Base-by-base conservation (phyloP, 352 stramenopile genomes). In the Peronospora belbahrii region DNA sequence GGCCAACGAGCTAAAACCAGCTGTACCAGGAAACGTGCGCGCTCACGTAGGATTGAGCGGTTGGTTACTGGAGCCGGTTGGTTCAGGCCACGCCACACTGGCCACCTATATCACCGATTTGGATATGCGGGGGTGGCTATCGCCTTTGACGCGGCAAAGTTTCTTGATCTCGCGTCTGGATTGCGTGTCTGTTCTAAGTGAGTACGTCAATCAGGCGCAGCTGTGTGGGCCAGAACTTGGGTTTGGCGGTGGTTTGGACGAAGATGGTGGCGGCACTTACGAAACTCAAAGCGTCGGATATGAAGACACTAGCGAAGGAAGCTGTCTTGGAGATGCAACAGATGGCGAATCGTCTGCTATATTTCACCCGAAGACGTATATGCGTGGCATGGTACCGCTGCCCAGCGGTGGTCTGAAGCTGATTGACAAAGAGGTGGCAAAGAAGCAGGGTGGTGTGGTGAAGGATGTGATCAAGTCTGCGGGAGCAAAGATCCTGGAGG, bases 391-490 rank as follows among this genome's bases (percentile, higher is more conserved):
- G 77, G 67, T 81, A 56, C 74, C 74, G 25, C 48, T 88, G 17
- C 74, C 77, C 2, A 83, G 71, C 3, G 81, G 81, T 42, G 81
- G 77, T 0, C 44, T 92, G 5, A 92, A 92, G 52, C 52, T 92
- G 1, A 78, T 85, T 37, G 81, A 92, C 51, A 92, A 92, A 56
- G 77, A 92, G 34, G 59, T 89, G 19, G 77, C 76, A 2, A 92
- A 89, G 56, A 92, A 92, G 56, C 81, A 92, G 41, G 64, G 77
- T 46, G 81, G 81, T 6, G 81, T 92, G 49, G 59, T 92, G 13
- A 89, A 89, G 62, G 81, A 92, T 35, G 77, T 92, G 33, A 87
- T 92, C 47, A 89, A 89, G 52, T 81, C 70, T 20, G 66, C 68
- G 9, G 73, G 73, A 44, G 67, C 73, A 3, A 83, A 85, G 54